phyloP scores from a whole-genome alignment of 2,329 filamentous ascomycete genomes.

The Podosphaera fusca region DNA sequence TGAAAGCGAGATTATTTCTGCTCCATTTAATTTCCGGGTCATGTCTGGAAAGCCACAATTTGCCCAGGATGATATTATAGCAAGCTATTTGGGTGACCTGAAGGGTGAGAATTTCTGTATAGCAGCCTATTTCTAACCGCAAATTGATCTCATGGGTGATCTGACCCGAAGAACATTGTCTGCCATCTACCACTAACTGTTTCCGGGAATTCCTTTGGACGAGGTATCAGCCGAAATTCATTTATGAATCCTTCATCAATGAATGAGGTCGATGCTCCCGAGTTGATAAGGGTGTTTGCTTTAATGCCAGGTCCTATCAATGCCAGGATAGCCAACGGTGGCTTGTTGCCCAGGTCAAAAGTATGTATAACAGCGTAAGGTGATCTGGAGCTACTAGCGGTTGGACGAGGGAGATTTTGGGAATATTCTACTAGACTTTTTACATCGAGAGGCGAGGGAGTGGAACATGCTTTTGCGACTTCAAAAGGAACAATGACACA shows the following conservation, averaged over 20 bases:
- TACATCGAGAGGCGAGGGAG: too few species aligned
- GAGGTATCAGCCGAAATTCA: neutral
- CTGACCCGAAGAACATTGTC: neutral
- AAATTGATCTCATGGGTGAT: too few species aligned
- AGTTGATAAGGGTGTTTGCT: neutral
- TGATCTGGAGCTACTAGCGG: too few species aligned
- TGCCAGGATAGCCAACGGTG: conserved; percentile 23
- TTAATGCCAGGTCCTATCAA: conserved; percentile 39
- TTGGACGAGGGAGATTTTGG: too few species aligned
- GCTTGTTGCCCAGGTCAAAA: too few species aligned
- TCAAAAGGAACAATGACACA: too few species aligned
- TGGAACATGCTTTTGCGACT: too few species aligned
- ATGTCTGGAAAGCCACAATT: neutral
- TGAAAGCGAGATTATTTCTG: neutral
- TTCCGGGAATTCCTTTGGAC: neutral
- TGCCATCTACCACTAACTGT: neutral
- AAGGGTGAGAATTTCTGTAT: too few species aligned
- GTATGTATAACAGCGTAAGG: too few species aligned
- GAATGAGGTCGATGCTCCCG: neutral
- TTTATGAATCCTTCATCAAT: neutral
- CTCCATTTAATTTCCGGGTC: neutral
- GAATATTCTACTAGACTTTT: too few species aligned
- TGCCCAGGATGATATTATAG: neutral
- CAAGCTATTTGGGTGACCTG: neutral
- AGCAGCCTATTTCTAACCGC: too few species aligned